These are phyloP conservation scores for Asterophora lycoperdoides DNA, from an alignment of 768 basidiomycete genomes.

Conservation along the genomic window DNA sequence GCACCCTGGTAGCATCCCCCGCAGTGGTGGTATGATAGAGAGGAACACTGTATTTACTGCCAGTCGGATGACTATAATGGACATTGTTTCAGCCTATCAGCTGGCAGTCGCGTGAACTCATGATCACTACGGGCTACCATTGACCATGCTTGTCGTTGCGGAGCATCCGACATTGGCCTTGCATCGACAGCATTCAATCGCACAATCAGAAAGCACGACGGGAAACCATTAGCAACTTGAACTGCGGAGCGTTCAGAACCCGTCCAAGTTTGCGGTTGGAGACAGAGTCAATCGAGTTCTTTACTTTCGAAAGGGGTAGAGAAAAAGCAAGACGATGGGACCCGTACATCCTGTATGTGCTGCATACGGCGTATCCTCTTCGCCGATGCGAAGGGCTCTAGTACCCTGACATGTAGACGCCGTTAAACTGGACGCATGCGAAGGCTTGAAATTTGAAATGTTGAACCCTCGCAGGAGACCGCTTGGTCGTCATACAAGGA, in stretches of 20 bases:
- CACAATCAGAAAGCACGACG: background rate
- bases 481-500: no score
- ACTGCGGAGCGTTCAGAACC: no score
- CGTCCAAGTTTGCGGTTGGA: no score
- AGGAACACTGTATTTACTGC: background rate
- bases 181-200: no score
- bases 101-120: conserved; percentile 4
- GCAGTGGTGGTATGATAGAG: background rate
- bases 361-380: background rate
- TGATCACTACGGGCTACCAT: background rate
- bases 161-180: no score
- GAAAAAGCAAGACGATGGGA: background rate
- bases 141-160: no score
- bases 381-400: background rate
- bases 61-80: background rate
- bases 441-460: no score
- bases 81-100: background rate
- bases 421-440: background rate
- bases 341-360: background rate
- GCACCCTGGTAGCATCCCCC: no score
- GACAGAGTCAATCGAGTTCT: no score
- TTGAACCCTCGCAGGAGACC: background rate
- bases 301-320: background rate
- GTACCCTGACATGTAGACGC: background rate
- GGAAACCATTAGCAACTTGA: no score